These are phyloP conservation scores for Pythium oligandrum DNA, from an alignment of 352 stramenopile species.

Conservation along the genomic window DNA sequence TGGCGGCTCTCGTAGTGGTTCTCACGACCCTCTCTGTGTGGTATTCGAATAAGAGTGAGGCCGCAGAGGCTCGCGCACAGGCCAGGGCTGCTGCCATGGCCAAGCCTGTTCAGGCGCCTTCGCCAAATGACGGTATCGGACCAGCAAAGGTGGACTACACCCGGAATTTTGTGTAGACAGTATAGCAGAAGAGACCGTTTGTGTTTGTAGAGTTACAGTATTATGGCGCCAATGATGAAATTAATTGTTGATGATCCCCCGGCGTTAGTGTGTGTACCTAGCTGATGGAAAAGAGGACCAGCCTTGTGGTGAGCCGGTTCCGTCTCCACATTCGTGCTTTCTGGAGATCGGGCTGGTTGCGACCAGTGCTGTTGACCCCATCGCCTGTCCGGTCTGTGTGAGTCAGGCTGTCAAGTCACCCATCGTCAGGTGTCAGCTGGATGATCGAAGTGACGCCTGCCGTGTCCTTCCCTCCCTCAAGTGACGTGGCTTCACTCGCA, in stretches of 20 bases:
- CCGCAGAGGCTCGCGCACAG: not conserved
- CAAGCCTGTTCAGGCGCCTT: not conserved
- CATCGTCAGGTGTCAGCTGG: too few species aligned
- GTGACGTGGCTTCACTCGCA: too few species aligned
- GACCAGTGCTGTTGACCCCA: too few species aligned
- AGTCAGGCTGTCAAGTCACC: too few species aligned
- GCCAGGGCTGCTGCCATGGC: not conserved
- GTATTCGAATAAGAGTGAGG: constrained; percentile 2
- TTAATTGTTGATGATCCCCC: not conserved
- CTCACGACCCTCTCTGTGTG: constrained; percentile 11
- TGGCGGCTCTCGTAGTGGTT: constrained; percentile 10
- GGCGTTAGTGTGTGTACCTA: not conserved
- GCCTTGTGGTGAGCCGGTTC: too few species aligned
- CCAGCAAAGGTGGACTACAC: constrained; percentile 10
- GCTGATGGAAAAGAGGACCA: not conserved
- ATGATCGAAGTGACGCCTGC: too few species aligned
- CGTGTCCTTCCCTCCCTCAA: too few species aligned
- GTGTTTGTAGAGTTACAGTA: not conserved
- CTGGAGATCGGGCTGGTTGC: too few species aligned
- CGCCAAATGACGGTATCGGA: not conserved
- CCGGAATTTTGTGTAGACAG: constrained; percentile 12
- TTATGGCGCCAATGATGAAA: not conserved
- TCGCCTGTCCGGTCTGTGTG: too few species aligned
- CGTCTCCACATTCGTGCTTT: too few species aligned
- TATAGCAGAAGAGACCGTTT: not conserved